Base-by-base conservation (phyloP, 352 stramenopile species). In the Hyaloperonospora arabidopsidis region DNA sequence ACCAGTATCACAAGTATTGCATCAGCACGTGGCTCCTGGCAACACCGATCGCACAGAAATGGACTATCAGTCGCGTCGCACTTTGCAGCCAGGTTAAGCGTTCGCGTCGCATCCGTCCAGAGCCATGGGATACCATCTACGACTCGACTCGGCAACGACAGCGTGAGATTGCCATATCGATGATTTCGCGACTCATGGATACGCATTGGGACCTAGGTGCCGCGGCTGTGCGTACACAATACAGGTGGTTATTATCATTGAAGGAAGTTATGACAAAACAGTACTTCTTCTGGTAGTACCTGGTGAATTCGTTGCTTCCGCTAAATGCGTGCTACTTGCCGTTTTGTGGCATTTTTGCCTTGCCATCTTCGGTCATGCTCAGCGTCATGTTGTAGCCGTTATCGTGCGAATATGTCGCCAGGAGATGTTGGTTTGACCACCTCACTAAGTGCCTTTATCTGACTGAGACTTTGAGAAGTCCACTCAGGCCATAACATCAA, bases 101-200 rank as follows among this genome's bases (percentile, higher is more conserved):
- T 63, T 89, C 0, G 76, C 65, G 12, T 66, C 89, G 4, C 89
- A 91, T 54, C 39, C 88, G 45, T 86, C 72, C 11, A 78, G 89
- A 71, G 78, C 81, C 7, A 87, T 87, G 78, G 88, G 70, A 75
- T 91, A 89, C 50, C 57, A 89, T n/a, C 57, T 87, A 29, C 87
- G 75, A 72, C 68, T 89, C 32, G 78, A 89, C 49, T 78, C 78
- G 5, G 74, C 78, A 5, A 89, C 81, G 13, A 91, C 81, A 32
- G 25, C 4, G 4, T 8, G 8, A 32, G 8, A 32, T 32, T 32
- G 25, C 8, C 4, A 10, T 8, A 32, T 23, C 59, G 89, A 2
- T 91, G 89, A 69, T 86, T 91, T 21, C 89, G 87, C 61, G 81
- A 91, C 52, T 91, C 78, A 38, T 87, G 76, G 78, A 76, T 76